phyloP scores from a whole-genome alignment of 2,329 filamentous ascomycete species.

The Verticillium nubilum region DNA sequence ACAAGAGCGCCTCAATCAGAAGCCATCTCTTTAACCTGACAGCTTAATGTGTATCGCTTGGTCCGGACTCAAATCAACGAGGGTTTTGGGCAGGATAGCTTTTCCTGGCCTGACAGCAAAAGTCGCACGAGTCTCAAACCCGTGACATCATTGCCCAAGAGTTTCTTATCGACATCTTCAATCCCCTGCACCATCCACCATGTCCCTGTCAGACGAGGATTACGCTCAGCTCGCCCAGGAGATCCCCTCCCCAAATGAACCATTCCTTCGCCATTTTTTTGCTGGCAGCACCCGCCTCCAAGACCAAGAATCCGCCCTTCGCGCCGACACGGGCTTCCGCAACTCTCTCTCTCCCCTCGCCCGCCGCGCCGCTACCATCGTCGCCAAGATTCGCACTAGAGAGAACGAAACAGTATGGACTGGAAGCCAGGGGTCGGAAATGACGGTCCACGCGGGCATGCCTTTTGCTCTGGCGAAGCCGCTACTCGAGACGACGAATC shows the following conservation, averaged over 20 bases:
- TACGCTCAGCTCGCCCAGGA: slow-evolving; percentile 53
- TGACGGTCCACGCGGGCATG: slow-evolving; percentile 70
- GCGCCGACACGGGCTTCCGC: slow-evolving; percentile 66
- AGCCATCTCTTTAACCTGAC: not conserved
- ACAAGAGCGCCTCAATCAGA: not conserved
- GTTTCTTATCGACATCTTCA: not conserved
- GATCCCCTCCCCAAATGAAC: slow-evolving; percentile 57
- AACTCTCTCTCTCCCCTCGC: slow-evolving; percentile 68
- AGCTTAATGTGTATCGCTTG: no score
- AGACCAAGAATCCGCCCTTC: slow-evolving; percentile 71
- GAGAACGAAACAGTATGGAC: slow-evolving; percentile 70
- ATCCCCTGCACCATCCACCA: slow-evolving; percentile 9
- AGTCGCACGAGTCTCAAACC: not conserved
- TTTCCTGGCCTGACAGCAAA: not conserved
- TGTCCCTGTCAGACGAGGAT: slow-evolving; percentile 47
- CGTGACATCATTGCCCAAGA: not conserved
- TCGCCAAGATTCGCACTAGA: slow-evolving; percentile 65
- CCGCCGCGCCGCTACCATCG: slow-evolving; percentile 65
- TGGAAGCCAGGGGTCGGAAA: slow-evolving; percentile 50
- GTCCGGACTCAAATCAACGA: no score
- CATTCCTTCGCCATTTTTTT: slow-evolving; percentile 79
- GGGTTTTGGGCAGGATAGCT: no score
- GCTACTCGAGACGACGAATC: slow-evolving; percentile 67
- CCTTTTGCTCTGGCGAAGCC: slow-evolving; percentile 75
- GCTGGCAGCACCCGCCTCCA: slow-evolving; percentile 71